Evolutionary conservation across 305 asterid genomes (phyloP).

Genomic region (Fraxinus paxiana): DNA sequence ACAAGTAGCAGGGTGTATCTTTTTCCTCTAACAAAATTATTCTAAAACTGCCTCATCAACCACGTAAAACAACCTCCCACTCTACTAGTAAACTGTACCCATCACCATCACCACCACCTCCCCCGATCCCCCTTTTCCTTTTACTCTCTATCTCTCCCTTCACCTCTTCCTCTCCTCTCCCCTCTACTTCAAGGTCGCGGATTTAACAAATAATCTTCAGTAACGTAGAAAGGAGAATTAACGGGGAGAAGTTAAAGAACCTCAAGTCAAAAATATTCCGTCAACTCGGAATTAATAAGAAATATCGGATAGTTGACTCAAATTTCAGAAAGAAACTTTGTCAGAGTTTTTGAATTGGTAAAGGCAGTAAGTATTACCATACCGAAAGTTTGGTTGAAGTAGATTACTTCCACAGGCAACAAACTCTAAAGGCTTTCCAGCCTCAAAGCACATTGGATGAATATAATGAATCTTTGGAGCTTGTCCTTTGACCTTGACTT

Average conservation of each 20-base stretch:
- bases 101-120: not conserved
- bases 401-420: conserved; percentile 81
- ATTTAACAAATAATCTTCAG: not conserved
- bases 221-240: not conserved
- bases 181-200: not conserved
- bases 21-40: not conserved
- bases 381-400: conserved; percentile 82
- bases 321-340: not conserved
- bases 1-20: not conserved
- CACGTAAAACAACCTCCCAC: not conserved
- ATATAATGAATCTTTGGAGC: conserved; percentile 76
- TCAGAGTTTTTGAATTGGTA: not conserved
- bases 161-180: not conserved
- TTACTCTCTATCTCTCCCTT: not conserved
- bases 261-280: not conserved
- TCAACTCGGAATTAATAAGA: not conserved
- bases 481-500: conserved; percentile 50
- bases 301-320: not conserved
- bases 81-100: not conserved
- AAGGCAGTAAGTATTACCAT: conserved; percentile 18
- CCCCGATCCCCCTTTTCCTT: not conserved
- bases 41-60: not conserved
- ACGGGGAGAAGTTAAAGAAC: not conserved
- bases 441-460: conserved; percentile 79
- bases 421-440: conserved; percentile 85